These are phyloP conservation scores for Ophiostoma sp. DNA, from an alignment of 2,329 filamentous ascomycete species.

Conservation along the genomic window DNA sequence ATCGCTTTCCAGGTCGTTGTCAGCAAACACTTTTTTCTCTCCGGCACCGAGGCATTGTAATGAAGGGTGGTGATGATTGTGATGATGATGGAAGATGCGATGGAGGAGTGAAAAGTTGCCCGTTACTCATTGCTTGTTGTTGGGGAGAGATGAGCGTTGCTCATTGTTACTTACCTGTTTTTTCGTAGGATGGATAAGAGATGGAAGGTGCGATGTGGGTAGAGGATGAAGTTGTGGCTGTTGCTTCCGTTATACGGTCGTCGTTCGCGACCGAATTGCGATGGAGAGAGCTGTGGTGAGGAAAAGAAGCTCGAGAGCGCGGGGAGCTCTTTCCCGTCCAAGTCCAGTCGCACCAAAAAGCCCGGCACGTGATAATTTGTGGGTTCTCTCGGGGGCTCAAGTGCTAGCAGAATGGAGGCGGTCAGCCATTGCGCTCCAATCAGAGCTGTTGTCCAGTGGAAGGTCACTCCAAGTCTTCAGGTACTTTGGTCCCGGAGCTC, in stretches of 20 bases:
- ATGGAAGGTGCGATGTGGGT: neutral
- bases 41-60: neutral
- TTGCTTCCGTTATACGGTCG: neutral
- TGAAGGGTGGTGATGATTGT: neutral
- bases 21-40: neutral
- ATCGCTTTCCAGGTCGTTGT: neutral
- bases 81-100: neutral
- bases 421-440: neutral
- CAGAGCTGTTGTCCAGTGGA: neutral
- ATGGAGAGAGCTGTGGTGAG: neutral
- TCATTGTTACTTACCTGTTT: neutral
- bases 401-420: neutral
- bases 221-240: neutral
- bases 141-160: neutral
- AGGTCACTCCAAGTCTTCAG: neutral
- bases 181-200: neutral
- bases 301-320: neutral
- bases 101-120: neutral
- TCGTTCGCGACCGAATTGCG: neutral
- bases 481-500: neutral
- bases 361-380: neutral
- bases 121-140: neutral
- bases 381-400: neutral
- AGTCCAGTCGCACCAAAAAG: neutral
- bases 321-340: neutral